These are phyloP conservation scores for Fraxinus baroniana DNA, from an alignment of 305 asterid genomes.

Conservation along the genomic window DNA sequence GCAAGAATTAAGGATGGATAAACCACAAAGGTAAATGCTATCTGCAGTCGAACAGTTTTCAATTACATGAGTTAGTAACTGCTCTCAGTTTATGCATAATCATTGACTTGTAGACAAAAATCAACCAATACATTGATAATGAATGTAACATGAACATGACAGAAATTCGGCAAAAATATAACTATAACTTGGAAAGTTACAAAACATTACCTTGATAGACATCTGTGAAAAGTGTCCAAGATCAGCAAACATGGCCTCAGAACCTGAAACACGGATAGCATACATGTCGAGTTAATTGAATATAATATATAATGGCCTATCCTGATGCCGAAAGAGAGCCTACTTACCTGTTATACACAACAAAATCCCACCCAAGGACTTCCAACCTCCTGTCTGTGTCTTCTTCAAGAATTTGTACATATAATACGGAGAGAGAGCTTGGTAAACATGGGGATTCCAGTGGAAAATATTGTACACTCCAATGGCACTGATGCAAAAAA, in stretches of 20 bases:
- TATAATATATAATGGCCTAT: not conserved
- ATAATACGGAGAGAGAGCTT: constrained; percentile 90
- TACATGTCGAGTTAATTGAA: not conserved
- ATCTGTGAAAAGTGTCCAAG: constrained; percentile 93
- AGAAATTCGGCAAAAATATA: not conserved
- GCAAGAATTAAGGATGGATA: constrained; percentile 90
- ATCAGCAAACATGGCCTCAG: constrained; percentile 97
- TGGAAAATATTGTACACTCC: constrained; percentile 76
- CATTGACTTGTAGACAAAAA: not conserved
- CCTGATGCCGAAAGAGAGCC: not conserved
- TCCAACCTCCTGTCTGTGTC: constrained; percentile 77
- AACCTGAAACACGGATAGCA: constrained; percentile 44
- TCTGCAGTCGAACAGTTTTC: constrained; percentile 36
- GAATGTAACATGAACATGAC: not conserved
- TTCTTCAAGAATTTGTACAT: constrained; percentile 91
- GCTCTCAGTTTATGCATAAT: not conserved
- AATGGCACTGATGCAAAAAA: constrained; percentile 81
- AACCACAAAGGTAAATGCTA: constrained; percentile 82
- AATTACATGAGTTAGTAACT: not conserved
- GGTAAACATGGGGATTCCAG: constrained; percentile 83
- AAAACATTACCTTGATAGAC: constrained; percentile 68
- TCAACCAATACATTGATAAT: not conserved
- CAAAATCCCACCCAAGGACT: constrained; percentile 90
- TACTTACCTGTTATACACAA: constrained; percentile 74
- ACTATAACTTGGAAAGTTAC: not conserved